Base-by-base conservation (phyloP, 1,139 yeast genomes). In the Ogataea hybrid region DNA sequence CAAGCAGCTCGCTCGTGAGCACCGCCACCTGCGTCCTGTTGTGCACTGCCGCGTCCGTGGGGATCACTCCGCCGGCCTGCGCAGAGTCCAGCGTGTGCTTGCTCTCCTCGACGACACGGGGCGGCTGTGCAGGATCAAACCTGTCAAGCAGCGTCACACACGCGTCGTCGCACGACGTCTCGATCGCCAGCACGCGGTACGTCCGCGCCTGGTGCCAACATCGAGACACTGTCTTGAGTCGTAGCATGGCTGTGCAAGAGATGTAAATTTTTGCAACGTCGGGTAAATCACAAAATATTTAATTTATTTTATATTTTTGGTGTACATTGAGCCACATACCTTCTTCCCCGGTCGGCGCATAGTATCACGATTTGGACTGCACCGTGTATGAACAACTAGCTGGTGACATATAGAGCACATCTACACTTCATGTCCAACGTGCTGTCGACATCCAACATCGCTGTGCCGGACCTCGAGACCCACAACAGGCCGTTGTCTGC, bases 111-210 rank as follows among this genome's bases (percentile, higher is more conserved):
- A 88, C 48, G 0, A 87, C 66, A 2, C 43, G 56, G 0, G 89
- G 84, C 1, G 76, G 65, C 25, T 61, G 54, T 1, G 48, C 41
- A 2, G 50, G 51, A 1, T 59, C 57, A 9, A 46, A 52, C 41
- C 87, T 69, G 35, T 83, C 81, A 5, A 90, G 62, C 14, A 92
- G 65, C 0, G 96, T 86, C 2, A 89, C 89, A 52, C 97, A 89
- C 0, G 96, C 77, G 61, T 92, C 99, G 59, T 92, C 99, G 59
- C 99, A 94, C 0, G 97, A 88, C 0, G 96, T 81, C 58, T 92
- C 98, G 14, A 92, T 77, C 0, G 97, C 94, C 20, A 92, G 67
- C 0, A 89, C 94, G 37, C 72, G 73, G 62, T 88, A 89, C 1
- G 47, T 32, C 27, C 79, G 58, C 10, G 20, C 14, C 18, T 35